Percentiles rank a stretch among this genome's conserved stretches.
Evolutionary conservation across 352 stramenopile species (phyloP).

Genomic region (Globisporangium canariense): DNA sequence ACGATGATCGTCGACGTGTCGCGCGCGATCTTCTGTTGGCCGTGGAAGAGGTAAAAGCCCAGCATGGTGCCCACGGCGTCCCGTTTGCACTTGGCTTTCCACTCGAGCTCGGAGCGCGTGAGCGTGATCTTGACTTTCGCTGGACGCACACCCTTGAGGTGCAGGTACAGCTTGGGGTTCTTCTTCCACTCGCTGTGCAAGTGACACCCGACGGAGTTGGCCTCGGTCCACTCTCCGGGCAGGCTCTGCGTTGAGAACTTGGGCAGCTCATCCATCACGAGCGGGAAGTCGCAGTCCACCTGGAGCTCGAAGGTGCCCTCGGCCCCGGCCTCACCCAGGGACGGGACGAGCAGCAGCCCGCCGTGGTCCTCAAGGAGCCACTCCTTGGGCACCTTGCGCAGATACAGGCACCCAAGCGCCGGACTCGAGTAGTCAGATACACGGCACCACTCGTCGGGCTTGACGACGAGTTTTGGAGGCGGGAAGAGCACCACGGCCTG

Average conservation of each 20-base stretch:
- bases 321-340: slow-evolving; percentile 58
- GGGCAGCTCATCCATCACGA: slow-evolving; percentile 60
- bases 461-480: slow-evolving; percentile 58
- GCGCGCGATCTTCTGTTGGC: slow-evolving; percentile 36
- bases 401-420: slow-evolving; percentile 51
- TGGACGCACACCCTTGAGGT: slow-evolving; percentile 63
- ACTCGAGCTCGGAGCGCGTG: slow-evolving; percentile 78
- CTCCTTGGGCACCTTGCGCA: slow-evolving; percentile 63
- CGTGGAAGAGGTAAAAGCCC: slow-evolving; percentile 85
- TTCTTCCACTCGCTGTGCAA: slow-evolving; percentile 84
- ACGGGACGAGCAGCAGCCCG: slow-evolving; percentile 71
- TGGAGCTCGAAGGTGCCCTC: slow-evolving; percentile 86
- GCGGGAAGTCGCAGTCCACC: slow-evolving; percentile 75
- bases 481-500: slow-evolving; percentile 28
- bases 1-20: slow-evolving; percentile 46
- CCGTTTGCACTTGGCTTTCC: slow-evolving; percentile 74
- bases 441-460: slow-evolving; percentile 74
- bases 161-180: slow-evolving; percentile 83
- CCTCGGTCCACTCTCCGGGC: slow-evolving; percentile 69
- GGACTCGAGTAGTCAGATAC: slow-evolving; percentile 58
- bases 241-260: slow-evolving; percentile 70
- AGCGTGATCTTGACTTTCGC: slow-evolving; percentile 79
- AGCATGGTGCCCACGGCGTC: slow-evolving; percentile 89
- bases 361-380: slow-evolving; percentile 48
- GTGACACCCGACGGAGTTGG: slow-evolving; percentile 68